phyloP scores from a whole-genome alignment of 2,329 filamentous ascomycete genomes.

The Emmonsiellopsis sp. region DNA sequence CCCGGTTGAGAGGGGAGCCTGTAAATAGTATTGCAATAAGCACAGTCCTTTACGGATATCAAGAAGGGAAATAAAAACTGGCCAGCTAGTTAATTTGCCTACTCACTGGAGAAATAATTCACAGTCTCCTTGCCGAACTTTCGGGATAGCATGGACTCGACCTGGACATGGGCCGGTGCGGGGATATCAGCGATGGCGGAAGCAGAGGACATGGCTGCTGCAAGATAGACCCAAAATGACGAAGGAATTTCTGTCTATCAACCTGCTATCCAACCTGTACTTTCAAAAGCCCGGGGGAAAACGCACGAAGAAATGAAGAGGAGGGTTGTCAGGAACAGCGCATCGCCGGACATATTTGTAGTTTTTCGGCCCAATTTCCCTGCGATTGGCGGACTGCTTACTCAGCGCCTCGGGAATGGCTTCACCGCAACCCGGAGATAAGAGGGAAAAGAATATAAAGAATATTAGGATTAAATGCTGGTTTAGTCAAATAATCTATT shows the following conservation, averaged over 20 bases:
- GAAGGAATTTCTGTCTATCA: background rate
- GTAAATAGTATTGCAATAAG: background rate
- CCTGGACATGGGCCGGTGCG: conserved; percentile 48
- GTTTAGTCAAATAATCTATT: too few relatives aligned
- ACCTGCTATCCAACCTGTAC: background rate
- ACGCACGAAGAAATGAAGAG: too few relatives aligned
- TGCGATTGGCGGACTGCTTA: too few relatives aligned
- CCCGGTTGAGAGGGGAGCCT: conserved; percentile 42
- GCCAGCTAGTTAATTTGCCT: background rate
- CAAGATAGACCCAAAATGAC: background rate
- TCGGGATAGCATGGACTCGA: conserved; percentile 47
- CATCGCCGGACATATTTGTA: too few relatives aligned
- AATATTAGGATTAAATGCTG: too few relatives aligned
- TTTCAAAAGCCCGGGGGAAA: background rate
- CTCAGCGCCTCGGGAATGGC: too few relatives aligned
- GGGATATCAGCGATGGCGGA: conserved; percentile 31
- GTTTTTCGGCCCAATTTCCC: too few relatives aligned
- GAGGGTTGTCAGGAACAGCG: too few relatives aligned
- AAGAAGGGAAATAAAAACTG: background rate
- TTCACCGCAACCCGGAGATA: too few relatives aligned
- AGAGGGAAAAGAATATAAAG: too few relatives aligned
- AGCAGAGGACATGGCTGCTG: conserved; percentile 4
- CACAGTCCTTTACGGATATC: background rate
- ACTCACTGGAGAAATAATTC: conserved; percentile 43
- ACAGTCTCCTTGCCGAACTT: conserved; percentile 43